Percentiles rank a stretch among this genome's conserved stretches.
Conservation (phyloP, 2,329 filamentous ascomycete genomes). For the Elsinoe australis region DNA sequence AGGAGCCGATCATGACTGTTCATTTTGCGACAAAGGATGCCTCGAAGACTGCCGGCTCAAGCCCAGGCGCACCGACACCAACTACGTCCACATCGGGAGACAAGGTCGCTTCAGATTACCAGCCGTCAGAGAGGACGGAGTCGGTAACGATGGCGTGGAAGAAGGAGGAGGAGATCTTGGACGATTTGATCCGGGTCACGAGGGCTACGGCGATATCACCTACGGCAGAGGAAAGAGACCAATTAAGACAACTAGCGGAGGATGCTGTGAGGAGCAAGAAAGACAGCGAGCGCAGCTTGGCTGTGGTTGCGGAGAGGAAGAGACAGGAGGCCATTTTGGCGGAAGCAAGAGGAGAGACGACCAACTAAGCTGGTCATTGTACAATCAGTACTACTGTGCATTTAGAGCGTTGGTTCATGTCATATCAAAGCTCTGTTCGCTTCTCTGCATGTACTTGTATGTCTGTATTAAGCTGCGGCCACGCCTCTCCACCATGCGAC, state of each 20-base stretch:
- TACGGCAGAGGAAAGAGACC: conserved; percentile 51
- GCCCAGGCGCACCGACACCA: conserved; percentile 23
- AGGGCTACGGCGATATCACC: conserved; percentile 51
- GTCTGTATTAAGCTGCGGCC: conserved; percentile 18
- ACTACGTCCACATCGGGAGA: conserved; percentile 26
- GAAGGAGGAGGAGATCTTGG: conserved; percentile 55
- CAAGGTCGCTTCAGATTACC: conserved; percentile 29
- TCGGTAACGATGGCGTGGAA: conserved; percentile 54
- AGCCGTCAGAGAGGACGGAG: conserved; percentile 31
- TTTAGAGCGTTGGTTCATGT: conserved; percentile 11
- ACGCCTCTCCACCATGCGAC: conserved; percentile 43
- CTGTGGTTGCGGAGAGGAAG: conserved; percentile 50
- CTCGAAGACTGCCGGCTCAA: conserved; percentile 26
- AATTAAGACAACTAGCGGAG: conserved; percentile 53
- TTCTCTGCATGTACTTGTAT: conserved; percentile 14
- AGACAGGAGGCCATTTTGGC: conserved; percentile 54
- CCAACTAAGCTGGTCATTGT: conserved; percentile 22
- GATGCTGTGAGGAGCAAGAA: conserved; percentile 43
- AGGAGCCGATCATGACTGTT: conserved; percentile 56
- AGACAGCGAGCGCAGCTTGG: conserved; percentile 49
- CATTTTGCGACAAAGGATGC: conserved; percentile 44
- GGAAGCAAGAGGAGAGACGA: conserved; percentile 45
- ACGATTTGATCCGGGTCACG: conserved; percentile 55
- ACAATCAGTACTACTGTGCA: conserved; percentile 20
- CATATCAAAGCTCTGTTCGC: too few species aligned